Percentiles rank a stretch among this genome's conserved stretches.
Evolutionary conservation across 306 rosid genomes (phyloP).

Genomic region (Fragaria vesca): DNA sequence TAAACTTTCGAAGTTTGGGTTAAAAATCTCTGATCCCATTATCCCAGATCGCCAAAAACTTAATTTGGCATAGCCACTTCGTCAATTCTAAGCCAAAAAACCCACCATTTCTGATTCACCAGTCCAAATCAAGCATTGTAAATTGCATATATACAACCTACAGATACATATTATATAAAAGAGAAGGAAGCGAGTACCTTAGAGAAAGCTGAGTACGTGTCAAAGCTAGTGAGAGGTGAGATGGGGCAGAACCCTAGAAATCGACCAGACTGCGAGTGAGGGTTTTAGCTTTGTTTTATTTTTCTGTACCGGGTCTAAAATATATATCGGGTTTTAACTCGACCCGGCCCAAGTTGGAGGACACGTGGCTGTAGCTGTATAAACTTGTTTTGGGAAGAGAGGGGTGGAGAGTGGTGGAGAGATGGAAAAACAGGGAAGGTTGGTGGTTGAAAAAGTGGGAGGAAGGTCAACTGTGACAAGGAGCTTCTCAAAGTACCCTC

Average conservation of each 20-base stretch:
- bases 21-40: background rate
- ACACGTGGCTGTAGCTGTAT: background rate
- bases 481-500: constrained; percentile 85
- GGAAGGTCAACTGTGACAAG: constrained; percentile 63
- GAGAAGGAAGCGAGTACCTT: background rate
- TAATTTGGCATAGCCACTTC: background rate
- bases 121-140: background rate
- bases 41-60: background rate
- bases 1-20: background rate
- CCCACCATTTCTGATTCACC: constrained; percentile 3
- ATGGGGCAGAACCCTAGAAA: constrained; percentile 6
- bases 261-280: background rate
- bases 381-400: background rate
- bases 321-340: background rate
- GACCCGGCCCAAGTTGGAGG: constrained; percentile 3
- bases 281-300: background rate
- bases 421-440: constrained; percentile 43
- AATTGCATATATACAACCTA: background rate
- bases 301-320: background rate
- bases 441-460: constrained; percentile 69
- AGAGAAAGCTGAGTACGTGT: constrained; percentile 1
- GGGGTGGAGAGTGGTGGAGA: background rate
- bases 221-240: background rate
- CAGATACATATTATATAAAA: background rate
- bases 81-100: background rate